Base-by-base conservation (phyloP, 805 yeast species). In the Schwanniomyces pseudopolymorphus region DNA sequence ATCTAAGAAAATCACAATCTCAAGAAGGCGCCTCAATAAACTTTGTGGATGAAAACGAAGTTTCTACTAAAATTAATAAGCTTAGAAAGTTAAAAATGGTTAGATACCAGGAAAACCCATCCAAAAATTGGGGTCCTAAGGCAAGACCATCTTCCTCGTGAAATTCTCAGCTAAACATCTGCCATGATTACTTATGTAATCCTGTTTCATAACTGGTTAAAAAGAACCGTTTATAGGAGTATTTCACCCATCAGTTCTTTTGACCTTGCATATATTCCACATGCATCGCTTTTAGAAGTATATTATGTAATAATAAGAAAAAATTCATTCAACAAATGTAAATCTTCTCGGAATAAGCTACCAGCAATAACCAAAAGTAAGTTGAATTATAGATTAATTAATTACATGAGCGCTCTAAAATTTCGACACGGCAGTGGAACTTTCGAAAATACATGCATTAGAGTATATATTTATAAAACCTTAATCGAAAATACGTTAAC, bases 81-180 rank as follows among this genome's bases (percentile, higher is more conserved):
- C 70, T 89, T 44, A 77, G 97, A 58, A 83, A 80, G 52, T 76
- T 89, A 48, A 89, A 89, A 66, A 80, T 92, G 61, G 89, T 89
- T 11, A 77, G 97, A 57, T 92, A 78, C 66, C 99, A 91, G 63
- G 90, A 84, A 60, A 92, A 91, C 60, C 99, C 99, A 13, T 79
- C 89, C 0, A 88, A 87, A 62, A 85, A 88, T 63, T 94, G 99
- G 99, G 99, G 99, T 1, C 99, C 98, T 31, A 89, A 87, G 69
- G 82, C 96, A 3, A 83, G 86, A 59, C 95, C 96, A 33, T 37
- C 47, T 4, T 27, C 24, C 21, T 24, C 38, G 16, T 39, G 31
- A 25, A 1, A 13, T 19, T 22, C 8, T 26, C 28, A 7, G 5
- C 13, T 13, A 7, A 31, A 31, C 16, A 8, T 16, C 20, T 16